These are phyloP conservation scores for Diversispora epigaea DNA, from an alignment of 192 early-diverging fungal genomes.

Conservation along the genomic window DNA sequence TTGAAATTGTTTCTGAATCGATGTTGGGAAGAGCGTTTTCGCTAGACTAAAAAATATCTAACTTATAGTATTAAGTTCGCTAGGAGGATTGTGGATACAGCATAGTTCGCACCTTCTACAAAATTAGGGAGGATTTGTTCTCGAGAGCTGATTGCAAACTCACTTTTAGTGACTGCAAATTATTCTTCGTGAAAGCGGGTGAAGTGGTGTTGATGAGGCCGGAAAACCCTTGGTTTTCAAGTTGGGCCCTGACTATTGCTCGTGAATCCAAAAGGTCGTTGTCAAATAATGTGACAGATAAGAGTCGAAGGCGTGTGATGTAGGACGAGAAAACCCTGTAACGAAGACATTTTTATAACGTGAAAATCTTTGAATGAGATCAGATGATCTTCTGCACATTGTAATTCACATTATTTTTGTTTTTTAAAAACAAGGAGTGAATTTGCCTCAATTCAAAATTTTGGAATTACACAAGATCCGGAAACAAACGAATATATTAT, in stretches of 20 bases:
- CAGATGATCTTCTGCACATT: too few species aligned
- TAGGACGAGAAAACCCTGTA: slow-evolving; percentile 4
- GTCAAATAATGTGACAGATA: slow-evolving; percentile 7
- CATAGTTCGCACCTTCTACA: slow-evolving; percentile 17
- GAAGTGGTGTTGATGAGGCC: background rate
- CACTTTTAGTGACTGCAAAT: slow-evolving; percentile 21
- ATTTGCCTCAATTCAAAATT: too few species aligned
- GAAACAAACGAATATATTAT: too few species aligned
- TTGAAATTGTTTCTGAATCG: slow-evolving; percentile 3
- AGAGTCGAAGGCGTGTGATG: background rate
- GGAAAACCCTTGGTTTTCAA: background rate
- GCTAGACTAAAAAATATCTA: slow-evolving; percentile 26
- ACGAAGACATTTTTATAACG: too few species aligned
- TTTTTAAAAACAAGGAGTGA: too few species aligned
- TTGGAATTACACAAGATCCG: too few species aligned
- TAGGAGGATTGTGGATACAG: background rate
- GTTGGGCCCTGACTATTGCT: background rate
- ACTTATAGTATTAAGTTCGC: slow-evolving; percentile 4
- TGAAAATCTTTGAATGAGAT: too few species aligned
- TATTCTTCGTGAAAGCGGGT: slow-evolving; percentile 5
- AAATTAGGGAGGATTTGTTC: background rate
- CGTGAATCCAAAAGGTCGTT: background rate
- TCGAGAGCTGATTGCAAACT: slow-evolving; percentile 1
- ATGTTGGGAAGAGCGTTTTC: slow-evolving; percentile 26
- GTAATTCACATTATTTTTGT: too few species aligned